phyloP scores from a whole-genome alignment of 192 early-diverging fungal species.

The Podila clonocystis region DNA sequence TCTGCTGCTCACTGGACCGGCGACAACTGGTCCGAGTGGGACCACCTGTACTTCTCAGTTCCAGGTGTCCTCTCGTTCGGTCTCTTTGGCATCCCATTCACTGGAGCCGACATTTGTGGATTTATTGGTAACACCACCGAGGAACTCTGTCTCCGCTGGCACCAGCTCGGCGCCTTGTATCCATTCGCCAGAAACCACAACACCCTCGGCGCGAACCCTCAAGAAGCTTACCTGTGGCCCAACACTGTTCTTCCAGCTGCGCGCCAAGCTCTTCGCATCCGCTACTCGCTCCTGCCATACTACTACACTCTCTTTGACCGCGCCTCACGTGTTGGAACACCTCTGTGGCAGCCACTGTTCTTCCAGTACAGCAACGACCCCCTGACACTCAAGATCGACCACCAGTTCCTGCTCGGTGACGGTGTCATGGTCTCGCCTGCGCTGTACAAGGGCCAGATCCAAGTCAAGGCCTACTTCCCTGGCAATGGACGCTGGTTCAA shows the following conservation, averaged over 20 bases:
- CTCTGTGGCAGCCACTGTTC: slow-evolving; percentile 63
- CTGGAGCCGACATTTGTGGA: slow-evolving; percentile 78
- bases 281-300: slow-evolving; percentile 72
- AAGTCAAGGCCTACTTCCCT: slow-evolving; percentile 72
- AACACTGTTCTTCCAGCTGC: slow-evolving; percentile 61
- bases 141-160: slow-evolving; percentile 74
- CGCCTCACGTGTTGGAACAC: slow-evolving; percentile 60
- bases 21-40: slow-evolving; percentile 71
- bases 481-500: slow-evolving; percentile 69
- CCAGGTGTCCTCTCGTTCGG: slow-evolving; percentile 71
- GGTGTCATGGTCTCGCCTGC: slow-evolving; percentile 69
- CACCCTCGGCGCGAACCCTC: slow-evolving; percentile 49
- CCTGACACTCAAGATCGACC: slow-evolving; percentile 55
- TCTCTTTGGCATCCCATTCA: slow-evolving; percentile 75
- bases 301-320: slow-evolving; percentile 65
- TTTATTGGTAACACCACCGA: slow-evolving; percentile 68
- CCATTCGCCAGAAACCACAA: slow-evolving; percentile 77
- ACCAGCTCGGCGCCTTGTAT: slow-evolving; percentile 68
- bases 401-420: slow-evolving; percentile 69
- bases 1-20: slow-evolving; percentile 64
- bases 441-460: slow-evolving; percentile 52
- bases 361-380: slow-evolving; percentile 59
- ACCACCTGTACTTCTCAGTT: slow-evolving; percentile 67
- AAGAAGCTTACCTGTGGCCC: slow-evolving; percentile 72
- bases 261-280: slow-evolving; percentile 59